Evolutionary conservation across 257 asterid genomes (phyloP).

Genomic region (Solanum habrochaites): DNA sequence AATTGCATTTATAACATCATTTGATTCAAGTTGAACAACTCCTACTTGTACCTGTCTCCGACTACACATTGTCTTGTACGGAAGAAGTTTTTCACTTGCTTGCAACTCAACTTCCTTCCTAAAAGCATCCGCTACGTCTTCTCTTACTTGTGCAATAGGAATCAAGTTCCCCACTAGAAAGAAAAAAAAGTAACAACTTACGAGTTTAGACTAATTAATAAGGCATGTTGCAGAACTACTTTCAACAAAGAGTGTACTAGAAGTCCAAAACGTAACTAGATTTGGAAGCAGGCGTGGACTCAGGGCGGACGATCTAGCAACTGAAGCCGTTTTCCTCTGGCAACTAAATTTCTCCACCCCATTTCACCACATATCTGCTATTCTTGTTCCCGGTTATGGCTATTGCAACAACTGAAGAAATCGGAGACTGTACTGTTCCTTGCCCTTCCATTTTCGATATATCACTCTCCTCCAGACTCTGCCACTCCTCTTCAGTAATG

Average conservation of each 20-base stretch:
- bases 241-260: background rate
- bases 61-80: conserved; percentile 50
- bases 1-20: conserved; percentile 50
- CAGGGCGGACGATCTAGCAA: conserved; percentile 62
- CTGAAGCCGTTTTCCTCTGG: conserved; percentile 56
- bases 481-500: background rate
- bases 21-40: conserved; percentile 62
- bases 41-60: conserved; percentile 69
- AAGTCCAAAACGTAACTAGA: conserved; percentile 46
- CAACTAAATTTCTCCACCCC: conserved; percentile 82
- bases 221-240: background rate
- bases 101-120: conserved; percentile 63
- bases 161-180: conserved; percentile 70
- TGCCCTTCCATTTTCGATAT: conserved; percentile 11
- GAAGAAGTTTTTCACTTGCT: conserved; percentile 55
- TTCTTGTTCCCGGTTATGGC: conserved; percentile 55
- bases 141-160: conserved; percentile 66
- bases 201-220: background rate
- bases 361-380: conserved; percentile 41
- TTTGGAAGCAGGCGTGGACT: conserved; percentile 52
- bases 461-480: background rate
- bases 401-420: conserved; percentile 31
- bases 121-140: conserved; percentile 64
- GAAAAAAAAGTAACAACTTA: background rate
- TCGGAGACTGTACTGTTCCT: conserved; percentile 16